Base-by-base conservation (phyloP, 116 monocot genomes). In the Phalaenopsis hybrid region DNA sequence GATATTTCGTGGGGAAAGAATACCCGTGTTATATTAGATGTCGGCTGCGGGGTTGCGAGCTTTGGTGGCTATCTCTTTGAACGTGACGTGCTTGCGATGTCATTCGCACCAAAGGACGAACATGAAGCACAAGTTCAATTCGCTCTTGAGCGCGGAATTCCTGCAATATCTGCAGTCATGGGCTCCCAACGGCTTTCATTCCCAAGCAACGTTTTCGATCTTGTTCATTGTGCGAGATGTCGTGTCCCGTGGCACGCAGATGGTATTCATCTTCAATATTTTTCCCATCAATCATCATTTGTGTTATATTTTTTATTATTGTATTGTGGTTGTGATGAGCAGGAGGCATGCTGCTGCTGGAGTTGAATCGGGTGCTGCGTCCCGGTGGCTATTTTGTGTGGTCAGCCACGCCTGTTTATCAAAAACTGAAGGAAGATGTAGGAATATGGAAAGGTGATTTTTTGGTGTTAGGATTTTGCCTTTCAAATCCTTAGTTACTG, bases 371-470 rank as follows among this genome's bases (percentile, higher is more conserved):
- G 61, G 88, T 94, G 59, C 76, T 96, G 11, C 92, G 96, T 48
- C 96, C 96, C 16, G 96, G 96, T 51, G 96, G 96, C 16, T 94
- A 82, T 79, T 96, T 96, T 83, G 92, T 96, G 21, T 96, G 96
- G 96, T 96, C 96, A 17, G 96, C 94, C 23, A 96, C 96, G 28
- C 96, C 96, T 34, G 96, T 96, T 1, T 96, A 96, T 82, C 96
- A 92, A 84, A 96, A 89, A 79, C 91, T 96, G 5, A 81, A 89
- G 83, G 96, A 94, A 83, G 96, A 96, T 81, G 94, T 92, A 23
- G 85, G 91, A 44, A 96, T 96, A 49, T 96, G 96, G 96, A 91
- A 89, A 52, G 94, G 96, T 92, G 79, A 34, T 70, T 31, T 76
- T 13, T 12, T 50, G 50, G n/a, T 50, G 46, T 28, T 10, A 52